Evolutionary conservation across 2,329 filamentous ascomycete genomes (phyloP), one percentile per base, ranked within the genome.

Genomic region (Colletotrichum higginsianum): DNA sequence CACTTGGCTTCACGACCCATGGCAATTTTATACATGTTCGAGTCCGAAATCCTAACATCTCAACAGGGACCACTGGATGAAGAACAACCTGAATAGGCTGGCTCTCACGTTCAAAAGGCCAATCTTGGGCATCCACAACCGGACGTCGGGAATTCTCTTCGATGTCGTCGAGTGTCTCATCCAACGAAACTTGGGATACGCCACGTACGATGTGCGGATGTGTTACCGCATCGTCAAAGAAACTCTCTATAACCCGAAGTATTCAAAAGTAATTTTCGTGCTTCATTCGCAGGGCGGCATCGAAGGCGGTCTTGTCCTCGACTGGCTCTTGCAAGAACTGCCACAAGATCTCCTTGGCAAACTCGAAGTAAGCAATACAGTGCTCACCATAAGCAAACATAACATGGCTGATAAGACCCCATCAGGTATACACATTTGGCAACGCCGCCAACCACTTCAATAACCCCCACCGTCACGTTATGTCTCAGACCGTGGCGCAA

Each of bases 361-460:
- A 75, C 85, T 95, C 0, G 93, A 96, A 79, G 60, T 62, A 23
- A 42, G 35, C 9, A n/a, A 12, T 9, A 3, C 5, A 11, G 2
- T 23, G 6, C 15, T 5, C 26, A 12, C 35, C 35, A 38, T 38
- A 11, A 38, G 35, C 26, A 18, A 5, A 9, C 8, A 2, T 16
- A 23, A 4, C 30, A 40, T 15, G 12, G 15, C 46, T 50, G 11
- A 62, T 15, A 26, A 50, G 3, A 21, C 1, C 12, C 8, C 3
- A 16, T 44, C 6, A 62, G 60, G 88, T 96, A 1, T 92, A 91
- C 80, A 95, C 93, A 0, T 96, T 96, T 79, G 93, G 92, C 40
- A 92, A 90, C 71, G 93, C 93, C 0, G 92, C 93, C 0, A 94
- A 94, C 76, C 93, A 95, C 79, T 95, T 94, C 84, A 95, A 95